Percentiles rank a stretch among this genome's conserved stretches.
These are phyloP conservation scores for Allium sativum DNA, from an alignment of 106 monocot species.

Conservation along the genomic window DNA sequence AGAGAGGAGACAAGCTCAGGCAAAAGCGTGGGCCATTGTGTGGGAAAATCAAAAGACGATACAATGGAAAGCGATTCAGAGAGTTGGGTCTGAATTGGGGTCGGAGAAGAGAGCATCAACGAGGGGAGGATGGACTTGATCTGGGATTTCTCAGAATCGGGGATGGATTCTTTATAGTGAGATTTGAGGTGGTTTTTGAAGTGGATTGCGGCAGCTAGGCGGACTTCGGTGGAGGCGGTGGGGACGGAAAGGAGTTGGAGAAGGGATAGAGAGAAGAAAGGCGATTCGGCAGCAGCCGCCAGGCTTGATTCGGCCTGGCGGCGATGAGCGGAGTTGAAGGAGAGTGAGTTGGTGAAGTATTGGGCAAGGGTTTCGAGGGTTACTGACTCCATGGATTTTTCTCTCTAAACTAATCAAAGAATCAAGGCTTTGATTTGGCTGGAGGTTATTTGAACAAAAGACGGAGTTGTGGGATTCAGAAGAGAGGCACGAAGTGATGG, in stretches of 20 bases:
- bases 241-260: constrained; percentile 47
- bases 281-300: constrained; percentile 41
- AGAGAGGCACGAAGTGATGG: no score
- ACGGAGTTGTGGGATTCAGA: no score
- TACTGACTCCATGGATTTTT: constrained; percentile 5
- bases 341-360: constrained; percentile 71
- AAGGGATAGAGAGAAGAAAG: constrained; percentile 62
- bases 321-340: constrained; percentile 56
- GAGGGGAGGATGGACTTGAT: constrained; percentile 60
- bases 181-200: constrained; percentile 32
- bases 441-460: no score
- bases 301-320: constrained; percentile 78
- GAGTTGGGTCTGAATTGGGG: constrained; percentile 56
- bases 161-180: constrained; percentile 15
- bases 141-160: constrained; percentile 49
- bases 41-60: constrained; percentile 65
- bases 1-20: constrained; percentile 71
- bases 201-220: constrained; percentile 52
- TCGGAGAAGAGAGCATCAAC: constrained; percentile 59
- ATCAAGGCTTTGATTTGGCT: neutral
- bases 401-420: neutral
- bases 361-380: constrained; percentile 49
- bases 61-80: constrained; percentile 61
- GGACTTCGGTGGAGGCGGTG: constrained; percentile 38
- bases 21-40: constrained; percentile 62